Evolutionary conservation across 805 yeast species (phyloP).

Genomic region (Wickerhamiella lipophila): DNA sequence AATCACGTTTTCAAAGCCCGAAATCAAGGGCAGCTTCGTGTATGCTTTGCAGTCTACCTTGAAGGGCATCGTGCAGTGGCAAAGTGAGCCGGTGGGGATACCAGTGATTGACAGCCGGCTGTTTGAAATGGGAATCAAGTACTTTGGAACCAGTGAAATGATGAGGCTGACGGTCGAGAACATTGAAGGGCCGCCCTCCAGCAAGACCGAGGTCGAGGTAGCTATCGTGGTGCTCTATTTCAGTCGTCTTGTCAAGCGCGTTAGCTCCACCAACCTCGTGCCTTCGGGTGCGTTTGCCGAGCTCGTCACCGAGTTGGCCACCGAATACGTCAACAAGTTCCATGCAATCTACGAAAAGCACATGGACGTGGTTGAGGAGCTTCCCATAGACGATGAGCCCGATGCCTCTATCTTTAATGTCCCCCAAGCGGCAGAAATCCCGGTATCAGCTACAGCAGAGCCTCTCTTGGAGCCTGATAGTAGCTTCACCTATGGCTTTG

Average conservation of each 20-base stretch:
- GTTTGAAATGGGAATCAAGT: not conserved
- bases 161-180: not conserved
- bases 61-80: conserved; percentile 11
- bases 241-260: conserved; percentile 4
- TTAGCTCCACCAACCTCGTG: not conserved
- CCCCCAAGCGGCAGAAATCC: not conserved
- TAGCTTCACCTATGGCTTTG: conserved; percentile 15
- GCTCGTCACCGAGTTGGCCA: conserved; percentile 1
- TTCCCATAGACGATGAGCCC: not conserved
- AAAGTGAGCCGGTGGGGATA: conserved; percentile 5
- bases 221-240: conserved; percentile 11
- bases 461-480: conserved; percentile 11
- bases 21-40: conserved; percentile 5
- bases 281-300: not conserved
- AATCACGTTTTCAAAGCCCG: not conserved
- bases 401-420: conserved; percentile 1
- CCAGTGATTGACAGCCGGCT: conserved; percentile 3
- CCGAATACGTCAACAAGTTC: conserved; percentile 6
- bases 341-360: not conserved
- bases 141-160: conserved; percentile 6
- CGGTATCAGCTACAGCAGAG: not conserved
- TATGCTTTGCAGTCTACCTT: not conserved
- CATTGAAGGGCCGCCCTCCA: not conserved
- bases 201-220: conserved; percentile 4
- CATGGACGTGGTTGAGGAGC: not conserved